Conservation (phyloP, 2,329 filamentous ascomycete species). For the Verticillium tricorpus region DNA sequence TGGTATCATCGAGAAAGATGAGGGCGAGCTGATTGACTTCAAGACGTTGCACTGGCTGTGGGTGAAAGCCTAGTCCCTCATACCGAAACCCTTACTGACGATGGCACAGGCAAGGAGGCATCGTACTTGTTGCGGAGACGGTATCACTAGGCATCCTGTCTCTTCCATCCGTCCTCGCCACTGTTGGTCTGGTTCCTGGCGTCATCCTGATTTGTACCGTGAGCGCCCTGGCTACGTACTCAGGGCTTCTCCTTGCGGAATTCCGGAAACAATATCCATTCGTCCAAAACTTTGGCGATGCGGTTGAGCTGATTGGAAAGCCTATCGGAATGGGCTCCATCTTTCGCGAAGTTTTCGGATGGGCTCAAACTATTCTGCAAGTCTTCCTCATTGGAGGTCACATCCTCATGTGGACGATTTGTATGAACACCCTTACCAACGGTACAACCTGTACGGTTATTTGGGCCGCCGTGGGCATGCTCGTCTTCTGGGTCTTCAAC, state of each 20-base stretch:
- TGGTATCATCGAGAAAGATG: not conserved
- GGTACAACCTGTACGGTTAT: constrained; percentile 58
- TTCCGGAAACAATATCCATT: constrained; percentile 68
- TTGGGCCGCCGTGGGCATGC: constrained; percentile 53
- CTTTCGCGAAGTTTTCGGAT: constrained; percentile 54
- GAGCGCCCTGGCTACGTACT: constrained; percentile 63
- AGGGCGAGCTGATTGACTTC: not conserved
- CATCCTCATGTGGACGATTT: constrained; percentile 60
- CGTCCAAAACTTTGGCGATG: constrained; percentile 61
- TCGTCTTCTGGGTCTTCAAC: constrained; percentile 53
- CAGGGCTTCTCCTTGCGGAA: constrained; percentile 51
- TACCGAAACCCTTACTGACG: not conserved
- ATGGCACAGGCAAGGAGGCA: constrained; percentile 32
- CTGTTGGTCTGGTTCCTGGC: constrained; percentile 67
- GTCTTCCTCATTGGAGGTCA: constrained; percentile 66
- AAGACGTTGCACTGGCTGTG: not conserved
- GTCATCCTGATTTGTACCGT: constrained; percentile 64
- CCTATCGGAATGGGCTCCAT: constrained; percentile 41
- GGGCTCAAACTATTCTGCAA: constrained; percentile 55
- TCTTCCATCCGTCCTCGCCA: constrained; percentile 68
- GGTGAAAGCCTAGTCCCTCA: not conserved
- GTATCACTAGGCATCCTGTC: constrained; percentile 54
- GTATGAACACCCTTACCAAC: constrained; percentile 57
- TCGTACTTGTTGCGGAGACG: constrained; percentile 37
- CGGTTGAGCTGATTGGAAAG: constrained; percentile 49